phyloP scores from a whole-genome alignment of 1,139 yeast genomes.

The Ogataea hybrid region DNA sequence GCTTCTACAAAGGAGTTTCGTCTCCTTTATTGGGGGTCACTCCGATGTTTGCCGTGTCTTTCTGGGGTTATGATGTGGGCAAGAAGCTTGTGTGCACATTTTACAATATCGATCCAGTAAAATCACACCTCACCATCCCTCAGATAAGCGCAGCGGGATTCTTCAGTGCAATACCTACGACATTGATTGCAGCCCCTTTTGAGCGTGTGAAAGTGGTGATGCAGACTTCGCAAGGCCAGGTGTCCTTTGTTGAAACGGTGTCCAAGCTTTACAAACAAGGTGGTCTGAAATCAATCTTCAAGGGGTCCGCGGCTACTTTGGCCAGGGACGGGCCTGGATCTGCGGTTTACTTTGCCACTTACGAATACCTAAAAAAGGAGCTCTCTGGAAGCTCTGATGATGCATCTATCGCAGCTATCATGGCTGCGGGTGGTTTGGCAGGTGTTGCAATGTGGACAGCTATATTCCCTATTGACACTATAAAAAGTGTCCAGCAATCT shows the following conservation, averaged over 20 bases:
- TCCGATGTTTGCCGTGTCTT: constrained; percentile 97
- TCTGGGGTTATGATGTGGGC: constrained; percentile 98
- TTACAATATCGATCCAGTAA: constrained; percentile 40
- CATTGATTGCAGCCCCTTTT: constrained; percentile 93
- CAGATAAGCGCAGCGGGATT: constrained; percentile 95
- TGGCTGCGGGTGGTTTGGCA: constrained; percentile 91
- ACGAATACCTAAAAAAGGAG: constrained; percentile 71
- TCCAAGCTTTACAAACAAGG: constrained; percentile 74
- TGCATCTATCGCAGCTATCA: constrained; percentile 64
- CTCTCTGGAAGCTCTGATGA: constrained; percentile 54
- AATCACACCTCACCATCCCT: constrained; percentile 49
- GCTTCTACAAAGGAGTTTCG: constrained; percentile 86
- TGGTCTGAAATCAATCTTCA: constrained; percentile 80
- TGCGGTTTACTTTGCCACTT: constrained; percentile 95
- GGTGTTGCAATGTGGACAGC: constrained; percentile 97
- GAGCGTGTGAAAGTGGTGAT: constrained; percentile 94
- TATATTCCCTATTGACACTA: constrained; percentile 95
- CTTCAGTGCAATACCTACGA: constrained; percentile 91
- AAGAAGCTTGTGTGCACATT: constrained; percentile 61
- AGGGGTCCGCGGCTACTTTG: constrained; percentile 88
- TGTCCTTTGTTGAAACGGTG: constrained; percentile 55
- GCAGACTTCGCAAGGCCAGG: constrained; percentile 57
- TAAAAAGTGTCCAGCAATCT: constrained; percentile 83
- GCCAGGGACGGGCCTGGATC: constrained; percentile 99
- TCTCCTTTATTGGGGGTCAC: constrained; percentile 92